Conservation (phyloP, 2,329 filamentous ascomycete genomes). For the Ophiobolus disseminans region DNA sequence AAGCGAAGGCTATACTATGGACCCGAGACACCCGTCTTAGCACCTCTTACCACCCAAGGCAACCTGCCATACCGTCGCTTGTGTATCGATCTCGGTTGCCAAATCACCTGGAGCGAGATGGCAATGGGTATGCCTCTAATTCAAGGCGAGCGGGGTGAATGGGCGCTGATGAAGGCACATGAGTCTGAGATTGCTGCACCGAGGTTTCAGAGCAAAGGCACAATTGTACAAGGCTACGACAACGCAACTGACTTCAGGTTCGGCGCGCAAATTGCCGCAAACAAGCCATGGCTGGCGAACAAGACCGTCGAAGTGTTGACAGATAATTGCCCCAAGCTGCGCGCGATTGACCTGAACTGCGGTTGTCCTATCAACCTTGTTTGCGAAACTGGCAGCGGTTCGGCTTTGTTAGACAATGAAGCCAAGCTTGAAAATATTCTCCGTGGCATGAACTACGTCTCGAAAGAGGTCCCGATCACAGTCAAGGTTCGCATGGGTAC, state of each 20-base stretch:
- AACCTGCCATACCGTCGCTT: constrained; percentile 94
- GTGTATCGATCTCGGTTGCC: constrained; percentile 85
- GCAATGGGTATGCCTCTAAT: constrained; percentile 89
- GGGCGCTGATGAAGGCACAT: constrained; percentile 93
- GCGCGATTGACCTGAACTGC: constrained; percentile 94
- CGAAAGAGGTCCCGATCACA: constrained; percentile 87
- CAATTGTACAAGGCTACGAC: constrained; percentile 77
- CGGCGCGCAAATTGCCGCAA: constrained; percentile 89
- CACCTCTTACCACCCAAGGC: constrained; percentile 93
- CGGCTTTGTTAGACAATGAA: constrained; percentile 85
- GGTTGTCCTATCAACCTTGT: constrained; percentile 97
- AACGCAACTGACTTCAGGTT: constrained; percentile 85
- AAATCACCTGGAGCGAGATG: constrained; percentile 98
- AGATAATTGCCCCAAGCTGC: constrained; percentile 78
- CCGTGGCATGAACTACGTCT: constrained; percentile 93
- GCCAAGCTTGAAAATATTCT: constrained; percentile 94
- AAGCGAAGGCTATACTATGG: constrained; percentile 95
- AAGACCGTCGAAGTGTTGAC: constrained; percentile 86
- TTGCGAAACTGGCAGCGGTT: constrained; percentile 85
- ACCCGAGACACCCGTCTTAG: constrained; percentile 89
- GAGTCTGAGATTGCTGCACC: constrained; percentile 80
- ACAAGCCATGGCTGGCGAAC: constrained; percentile 87
- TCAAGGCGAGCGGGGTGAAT: constrained; percentile 89
- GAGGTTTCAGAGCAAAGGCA: constrained; percentile 63
- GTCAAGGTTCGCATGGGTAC: constrained; percentile 95